These are phyloP conservation scores for Allodekkera sacchari DNA, from an alignment of 805 yeast genomes.

Conservation along the genomic window DNA sequence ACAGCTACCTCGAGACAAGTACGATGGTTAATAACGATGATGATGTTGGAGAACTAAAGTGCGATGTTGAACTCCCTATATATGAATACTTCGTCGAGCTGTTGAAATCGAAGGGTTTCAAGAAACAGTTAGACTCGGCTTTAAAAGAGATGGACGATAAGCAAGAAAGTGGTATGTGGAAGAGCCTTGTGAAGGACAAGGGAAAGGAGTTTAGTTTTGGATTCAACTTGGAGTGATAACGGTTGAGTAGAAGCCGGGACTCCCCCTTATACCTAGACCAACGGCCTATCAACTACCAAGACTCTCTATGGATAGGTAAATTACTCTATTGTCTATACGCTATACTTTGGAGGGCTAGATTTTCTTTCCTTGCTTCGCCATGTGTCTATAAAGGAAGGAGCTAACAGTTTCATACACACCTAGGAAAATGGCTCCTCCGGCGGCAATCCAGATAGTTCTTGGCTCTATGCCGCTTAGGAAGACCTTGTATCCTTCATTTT, in stretches of 20 bases:
- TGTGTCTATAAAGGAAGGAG: conserved; percentile 8
- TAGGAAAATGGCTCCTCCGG: conserved; percentile 95
- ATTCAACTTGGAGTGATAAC: conserved; percentile 19
- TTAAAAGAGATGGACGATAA: conserved; percentile 25
- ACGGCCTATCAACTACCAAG: neutral
- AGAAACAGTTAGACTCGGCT: conserved; percentile 27
- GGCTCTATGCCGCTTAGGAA: conserved; percentile 89
- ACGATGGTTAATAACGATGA: conserved; percentile 33
- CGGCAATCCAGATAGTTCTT: conserved; percentile 93
- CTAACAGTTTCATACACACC: conserved; percentile 83
- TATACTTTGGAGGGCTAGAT: neutral
- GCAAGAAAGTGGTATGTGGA: conserved; percentile 43
- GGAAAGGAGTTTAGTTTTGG: conserved; percentile 27
- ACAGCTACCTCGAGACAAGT: conserved; percentile 6
- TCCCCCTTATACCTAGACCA: neutral
- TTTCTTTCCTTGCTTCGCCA: neutral
- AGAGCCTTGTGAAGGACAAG: conserved; percentile 20
- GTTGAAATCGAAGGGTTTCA: conserved; percentile 32
- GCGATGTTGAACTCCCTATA: conserved; percentile 39
- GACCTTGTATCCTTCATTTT: conserved; percentile 66
- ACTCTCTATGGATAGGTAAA: neutral
- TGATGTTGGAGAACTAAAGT: conserved; percentile 52
- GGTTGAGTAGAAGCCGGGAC: neutral
- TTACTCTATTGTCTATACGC: neutral
- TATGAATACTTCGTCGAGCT: conserved; percentile 52